These are phyloP conservation scores for Phytophthora crassamura DNA, from an alignment of 352 stramenopile genomes.

Conservation along the genomic window DNA sequence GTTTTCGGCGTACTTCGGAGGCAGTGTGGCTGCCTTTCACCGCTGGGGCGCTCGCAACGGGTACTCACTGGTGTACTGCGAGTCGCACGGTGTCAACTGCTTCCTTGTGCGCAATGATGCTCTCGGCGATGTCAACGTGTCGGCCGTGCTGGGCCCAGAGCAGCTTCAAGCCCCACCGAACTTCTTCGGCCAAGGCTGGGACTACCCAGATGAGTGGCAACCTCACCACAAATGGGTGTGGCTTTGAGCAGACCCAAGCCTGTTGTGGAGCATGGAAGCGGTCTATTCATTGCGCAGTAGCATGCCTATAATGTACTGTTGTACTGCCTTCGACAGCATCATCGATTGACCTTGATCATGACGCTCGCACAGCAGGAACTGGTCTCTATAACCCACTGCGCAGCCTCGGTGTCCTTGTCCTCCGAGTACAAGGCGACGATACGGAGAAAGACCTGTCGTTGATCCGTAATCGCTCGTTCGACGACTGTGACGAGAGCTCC, in stretches of 20 bases:
- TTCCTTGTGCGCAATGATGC: conserved; percentile 69
- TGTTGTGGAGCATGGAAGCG: neutral
- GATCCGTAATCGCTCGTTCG: conserved; percentile 63
- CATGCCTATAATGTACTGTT: conserved; percentile 2
- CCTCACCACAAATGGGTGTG: conserved; percentile 59
- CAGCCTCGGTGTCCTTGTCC: neutral
- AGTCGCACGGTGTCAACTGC: conserved; percentile 80
- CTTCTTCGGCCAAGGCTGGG: conserved; percentile 69
- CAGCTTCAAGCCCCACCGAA: conserved; percentile 63
- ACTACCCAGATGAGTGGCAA: conserved; percentile 50
- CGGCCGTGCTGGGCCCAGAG: conserved; percentile 36
- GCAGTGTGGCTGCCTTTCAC: conserved; percentile 56
- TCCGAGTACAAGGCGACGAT: conserved; percentile 25
- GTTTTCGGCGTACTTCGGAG: conserved; percentile 64
- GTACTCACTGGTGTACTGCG: conserved; percentile 83
- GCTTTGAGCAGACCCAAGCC: conserved; percentile 28
- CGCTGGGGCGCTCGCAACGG: conserved; percentile 44
- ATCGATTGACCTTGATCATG: conserved; percentile 61
- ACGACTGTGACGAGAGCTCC: conserved; percentile 58
- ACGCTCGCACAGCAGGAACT: conserved; percentile 81
- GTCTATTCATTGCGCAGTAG: neutral
- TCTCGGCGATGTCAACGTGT: conserved; percentile 45
- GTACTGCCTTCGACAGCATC: conserved; percentile 5
- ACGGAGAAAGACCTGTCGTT: conserved; percentile 72
- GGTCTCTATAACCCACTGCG: conserved; percentile 79